Percentiles rank a stretch among this genome's conserved stretches.
Evolutionary conservation across 805 yeast genomes (phyloP).

Genomic region (Cyberlindnera mrakii): DNA sequence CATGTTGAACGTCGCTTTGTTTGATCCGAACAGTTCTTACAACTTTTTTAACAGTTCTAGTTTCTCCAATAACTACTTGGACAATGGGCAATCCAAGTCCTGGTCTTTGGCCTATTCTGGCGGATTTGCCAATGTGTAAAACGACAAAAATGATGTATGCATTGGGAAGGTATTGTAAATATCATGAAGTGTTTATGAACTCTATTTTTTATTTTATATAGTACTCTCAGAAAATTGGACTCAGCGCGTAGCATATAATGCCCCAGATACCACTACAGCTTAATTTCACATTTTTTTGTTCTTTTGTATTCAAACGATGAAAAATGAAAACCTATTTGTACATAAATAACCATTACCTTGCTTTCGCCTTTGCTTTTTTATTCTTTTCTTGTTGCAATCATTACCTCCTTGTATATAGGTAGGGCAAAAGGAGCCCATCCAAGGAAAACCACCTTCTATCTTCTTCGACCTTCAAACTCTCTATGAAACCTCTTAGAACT

Average conservation of each 20-base stretch:
- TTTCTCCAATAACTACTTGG: conserved; percentile 56
- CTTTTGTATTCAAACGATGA: conserved; percentile 12
- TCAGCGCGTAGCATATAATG: too few relatives aligned
- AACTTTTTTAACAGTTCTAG: conserved; percentile 48
- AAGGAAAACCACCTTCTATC: neutral
- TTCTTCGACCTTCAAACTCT: neutral
- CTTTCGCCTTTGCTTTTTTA: neutral
- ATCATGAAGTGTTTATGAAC: too few relatives aligned
- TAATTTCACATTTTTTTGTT: conserved; percentile 15
- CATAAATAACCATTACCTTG: conserved; percentile 19
- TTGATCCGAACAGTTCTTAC: conserved; percentile 60
- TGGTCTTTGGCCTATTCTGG: conserved; percentile 83
- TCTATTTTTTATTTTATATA: too few relatives aligned
- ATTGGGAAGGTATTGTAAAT: too few relatives aligned
- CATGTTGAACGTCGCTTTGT: conserved; percentile 67
- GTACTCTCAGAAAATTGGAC: too few relatives aligned
- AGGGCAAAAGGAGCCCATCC: neutral
- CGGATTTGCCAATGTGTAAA: conserved; percentile 18
- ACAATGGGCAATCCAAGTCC: conserved; percentile 79
- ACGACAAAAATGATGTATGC: neutral
- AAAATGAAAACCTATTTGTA: conserved; percentile 17
- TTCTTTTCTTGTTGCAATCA: conserved; percentile 1
- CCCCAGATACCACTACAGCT: neutral
- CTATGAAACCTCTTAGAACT: conserved; percentile 55
- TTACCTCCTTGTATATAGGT: neutral